These are phyloP conservation scores for Trichosporon sp. DNA, from an alignment of 1,284 basidiomycete genomes.

Conservation along the genomic window DNA sequence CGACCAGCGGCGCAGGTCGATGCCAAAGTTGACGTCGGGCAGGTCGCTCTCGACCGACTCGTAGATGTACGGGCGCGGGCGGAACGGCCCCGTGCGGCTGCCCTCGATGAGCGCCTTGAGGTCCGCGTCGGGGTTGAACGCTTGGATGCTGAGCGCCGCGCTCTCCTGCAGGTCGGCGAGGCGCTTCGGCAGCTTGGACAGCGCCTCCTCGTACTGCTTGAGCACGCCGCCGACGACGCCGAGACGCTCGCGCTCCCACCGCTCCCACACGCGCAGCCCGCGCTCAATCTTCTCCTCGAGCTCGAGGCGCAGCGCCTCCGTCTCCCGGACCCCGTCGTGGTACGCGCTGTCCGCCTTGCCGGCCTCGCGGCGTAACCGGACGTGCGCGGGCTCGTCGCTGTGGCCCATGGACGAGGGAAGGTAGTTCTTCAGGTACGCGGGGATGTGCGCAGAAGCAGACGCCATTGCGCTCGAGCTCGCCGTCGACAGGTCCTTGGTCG, in stretches of 20 bases:
- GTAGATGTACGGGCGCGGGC: slow-evolving; percentile 74
- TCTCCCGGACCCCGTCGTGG: slow-evolving; percentile 59
- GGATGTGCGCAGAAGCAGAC: slow-evolving; percentile 11
- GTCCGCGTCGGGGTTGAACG: slow-evolving; percentile 80
- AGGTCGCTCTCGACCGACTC: slow-evolving; percentile 75
- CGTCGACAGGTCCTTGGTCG: neutral
- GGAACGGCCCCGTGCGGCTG: slow-evolving; percentile 82
- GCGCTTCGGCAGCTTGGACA: slow-evolving; percentile 64
- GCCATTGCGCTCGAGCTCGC: slow-evolving; percentile 1
- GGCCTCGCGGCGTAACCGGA: slow-evolving; percentile 69
- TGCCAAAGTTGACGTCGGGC: slow-evolving; percentile 78
- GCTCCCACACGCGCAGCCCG: slow-evolving; percentile 69
- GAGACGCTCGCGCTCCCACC: slow-evolving; percentile 77
- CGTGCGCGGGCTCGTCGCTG: slow-evolving; percentile 59
- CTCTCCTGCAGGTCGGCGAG: slow-evolving; percentile 63
- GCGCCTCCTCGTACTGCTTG: slow-evolving; percentile 73
- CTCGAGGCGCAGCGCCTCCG: slow-evolving; percentile 71
- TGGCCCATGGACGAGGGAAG: slow-evolving; percentile 32
- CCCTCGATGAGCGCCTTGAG: slow-evolving; percentile 66
- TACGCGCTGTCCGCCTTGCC: slow-evolving; percentile 71
- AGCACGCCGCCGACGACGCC: slow-evolving; percentile 77
- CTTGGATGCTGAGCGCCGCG: slow-evolving; percentile 67
- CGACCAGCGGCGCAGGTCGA: slow-evolving; percentile 80
- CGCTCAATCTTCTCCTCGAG: slow-evolving; percentile 82
- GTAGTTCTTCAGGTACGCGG: slow-evolving; percentile 33